Evolutionary conservation across 371 early-diverging fungal species (phyloP).

Genomic region (Syncephalastrum sp.): DNA sequence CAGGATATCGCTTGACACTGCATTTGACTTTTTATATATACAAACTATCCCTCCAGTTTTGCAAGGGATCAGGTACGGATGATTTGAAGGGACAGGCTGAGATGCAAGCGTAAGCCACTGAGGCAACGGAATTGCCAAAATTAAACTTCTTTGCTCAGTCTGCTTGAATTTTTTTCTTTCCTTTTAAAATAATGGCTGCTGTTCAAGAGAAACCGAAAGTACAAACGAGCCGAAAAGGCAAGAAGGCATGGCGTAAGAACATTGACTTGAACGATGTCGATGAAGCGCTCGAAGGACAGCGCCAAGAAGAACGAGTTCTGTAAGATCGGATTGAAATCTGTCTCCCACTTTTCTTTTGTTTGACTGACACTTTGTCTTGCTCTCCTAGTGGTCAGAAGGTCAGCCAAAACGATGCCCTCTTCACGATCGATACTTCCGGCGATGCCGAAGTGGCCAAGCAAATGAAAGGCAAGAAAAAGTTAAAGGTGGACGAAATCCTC

Average conservation of each 20-base stretch:
- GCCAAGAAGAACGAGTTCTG: slow-evolving; percentile 76
- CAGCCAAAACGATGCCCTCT: slow-evolving; percentile 63
- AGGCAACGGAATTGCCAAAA: too few species aligned
- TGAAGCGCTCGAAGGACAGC: slow-evolving; percentile 68
- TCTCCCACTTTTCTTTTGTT: neutral
- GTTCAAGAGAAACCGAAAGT: slow-evolving; percentile 6
- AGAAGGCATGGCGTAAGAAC: slow-evolving; percentile 92
- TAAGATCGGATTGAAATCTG: slow-evolving; percentile 23
- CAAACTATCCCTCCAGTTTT: too few species aligned
- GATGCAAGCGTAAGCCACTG: too few species aligned
- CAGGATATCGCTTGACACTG: too few species aligned
- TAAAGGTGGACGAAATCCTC: slow-evolving; percentile 81
- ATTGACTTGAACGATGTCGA: slow-evolving; percentile 84
- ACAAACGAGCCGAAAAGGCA: slow-evolving; percentile 79
- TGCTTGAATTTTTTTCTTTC: too few species aligned
- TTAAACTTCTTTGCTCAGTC: too few species aligned
- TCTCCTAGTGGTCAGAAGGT: slow-evolving; percentile 11
- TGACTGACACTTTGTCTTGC: neutral
- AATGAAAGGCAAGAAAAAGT: slow-evolving; percentile 32
- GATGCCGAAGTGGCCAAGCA: slow-evolving; percentile 51
- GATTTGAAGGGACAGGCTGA: too few species aligned
- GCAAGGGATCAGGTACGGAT: too few species aligned
- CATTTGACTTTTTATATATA: too few species aligned
- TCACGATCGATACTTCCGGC: slow-evolving; percentile 74
- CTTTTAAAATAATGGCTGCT: too few species aligned